Evolutionary conservation across 2,329 filamentous ascomycete species (phyloP).

Genomic region (Huntiella savannae): DNA sequence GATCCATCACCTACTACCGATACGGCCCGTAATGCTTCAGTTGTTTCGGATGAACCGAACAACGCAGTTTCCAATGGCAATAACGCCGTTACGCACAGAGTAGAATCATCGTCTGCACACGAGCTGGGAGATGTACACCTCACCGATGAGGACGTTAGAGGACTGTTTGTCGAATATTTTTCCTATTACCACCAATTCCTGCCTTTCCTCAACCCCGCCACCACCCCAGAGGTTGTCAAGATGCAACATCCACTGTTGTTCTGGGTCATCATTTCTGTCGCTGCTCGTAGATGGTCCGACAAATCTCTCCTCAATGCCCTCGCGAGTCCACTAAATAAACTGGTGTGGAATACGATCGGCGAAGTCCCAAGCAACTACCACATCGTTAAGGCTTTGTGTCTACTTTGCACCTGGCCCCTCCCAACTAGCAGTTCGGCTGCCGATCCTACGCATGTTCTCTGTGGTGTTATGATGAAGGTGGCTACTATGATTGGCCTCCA

Average conservation of each 20-base stretch:
- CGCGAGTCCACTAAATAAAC: constrained; percentile 46
- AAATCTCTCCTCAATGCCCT: constrained; percentile 47
- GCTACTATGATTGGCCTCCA: constrained; percentile 71
- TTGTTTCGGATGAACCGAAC: constrained; percentile 46
- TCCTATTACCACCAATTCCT: constrained; percentile 58
- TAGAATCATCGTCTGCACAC: neutral
- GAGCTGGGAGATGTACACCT: constrained; percentile 45
- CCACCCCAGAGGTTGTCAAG: constrained; percentile 54
- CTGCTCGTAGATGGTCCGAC: constrained; percentile 51
- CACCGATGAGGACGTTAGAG: constrained; percentile 41
- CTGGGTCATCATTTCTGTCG: constrained; percentile 64
- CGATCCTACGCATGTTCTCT: constrained; percentile 65
- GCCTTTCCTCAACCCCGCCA: constrained; percentile 49
- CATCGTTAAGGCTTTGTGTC: constrained; percentile 61
- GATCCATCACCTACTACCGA: constrained; percentile 18
- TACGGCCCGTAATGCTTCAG: constrained; percentile 42
- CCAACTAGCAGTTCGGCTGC: constrained; percentile 65
- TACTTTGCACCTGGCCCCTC: constrained; percentile 66
- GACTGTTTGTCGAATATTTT: constrained; percentile 60
- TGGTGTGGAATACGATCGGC: constrained; percentile 60
- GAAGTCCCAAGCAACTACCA: constrained; percentile 63
- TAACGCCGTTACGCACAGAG: constrained; percentile 22
- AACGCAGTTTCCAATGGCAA: constrained; percentile 21
- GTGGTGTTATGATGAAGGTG: constrained; percentile 72
- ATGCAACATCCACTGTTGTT: constrained; percentile 65